Conservation (phyloP, 1,284 basidiomycete genomes). For the Trametes sp. region DNA sequence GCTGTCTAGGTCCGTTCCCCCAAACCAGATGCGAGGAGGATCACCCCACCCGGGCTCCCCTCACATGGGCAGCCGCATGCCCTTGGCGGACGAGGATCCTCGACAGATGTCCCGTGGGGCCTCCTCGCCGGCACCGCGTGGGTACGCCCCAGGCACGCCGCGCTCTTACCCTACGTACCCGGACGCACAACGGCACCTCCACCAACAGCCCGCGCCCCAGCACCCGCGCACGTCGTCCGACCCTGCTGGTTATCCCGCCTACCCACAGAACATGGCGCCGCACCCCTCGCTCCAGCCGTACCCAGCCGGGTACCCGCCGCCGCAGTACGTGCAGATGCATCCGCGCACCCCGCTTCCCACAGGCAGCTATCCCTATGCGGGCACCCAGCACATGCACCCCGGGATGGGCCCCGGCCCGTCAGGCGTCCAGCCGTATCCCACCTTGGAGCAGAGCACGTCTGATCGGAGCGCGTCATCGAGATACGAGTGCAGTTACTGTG, state of each 20-base stretch:
- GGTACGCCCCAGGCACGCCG: conserved; percentile 23
- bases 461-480: conserved; percentile 50
- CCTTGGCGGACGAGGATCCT: conserved; percentile 37
- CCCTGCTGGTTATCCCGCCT: conserved; percentile 25
- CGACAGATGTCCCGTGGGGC: conserved; percentile 28
- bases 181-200: conserved; percentile 20
- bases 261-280: conserved; percentile 20
- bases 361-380: conserved; percentile 41
- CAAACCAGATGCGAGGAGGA: conserved; percentile 33
- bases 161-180: conserved; percentile 33
- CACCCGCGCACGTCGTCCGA: conserved; percentile 34
- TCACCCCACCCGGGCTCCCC: conserved; percentile 41
- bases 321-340: conserved; percentile 29
- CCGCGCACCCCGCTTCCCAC: conserved; percentile 36
- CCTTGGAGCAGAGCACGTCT: conserved; percentile 31
- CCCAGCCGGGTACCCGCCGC: conserved; percentile 28
- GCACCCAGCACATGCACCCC: conserved; percentile 35
- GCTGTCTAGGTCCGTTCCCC: conserved; percentile 34
- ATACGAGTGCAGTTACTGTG: conserved; percentile 81
- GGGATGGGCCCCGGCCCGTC: conserved; percentile 32
- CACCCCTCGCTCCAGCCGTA: conserved; percentile 21
- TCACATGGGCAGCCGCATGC: conserved; percentile 32
- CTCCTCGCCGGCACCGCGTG: conserved; percentile 24
- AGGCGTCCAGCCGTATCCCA: conserved; percentile 27
- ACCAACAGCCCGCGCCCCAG: conserved; percentile 12